Base-by-base conservation (phyloP, 1,139 yeast species). In the Diutina catenulata region DNA sequence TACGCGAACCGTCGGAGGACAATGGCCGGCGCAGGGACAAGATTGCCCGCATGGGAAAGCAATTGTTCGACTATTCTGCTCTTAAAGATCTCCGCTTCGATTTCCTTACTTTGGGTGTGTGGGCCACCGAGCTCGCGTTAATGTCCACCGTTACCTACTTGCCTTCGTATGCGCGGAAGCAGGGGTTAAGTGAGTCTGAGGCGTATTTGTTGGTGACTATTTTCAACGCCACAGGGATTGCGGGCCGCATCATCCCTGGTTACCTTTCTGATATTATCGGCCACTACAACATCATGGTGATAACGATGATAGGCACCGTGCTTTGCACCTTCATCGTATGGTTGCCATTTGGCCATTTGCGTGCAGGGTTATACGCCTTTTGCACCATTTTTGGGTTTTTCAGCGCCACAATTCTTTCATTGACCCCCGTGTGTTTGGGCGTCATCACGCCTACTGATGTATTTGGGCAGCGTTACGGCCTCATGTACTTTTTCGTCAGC, bases 151-250 rank as follows among this genome's bases (percentile, higher is more conserved):
- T 70, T 29, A 72, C 76, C 6, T 76, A 68, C 49, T 56, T 73
- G 41, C 57, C 76, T 3, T 64, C 75, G 1, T 75, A 70, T 46
- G 74, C 76, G 2, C 50, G 72, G 8, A 52, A 57, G 16, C 55
- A 59, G 26, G 73, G 73, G 1, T 52, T 68, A 27, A 47, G 59
- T 28, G 57, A 61, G 22, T 51, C 60, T 7, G 53, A 58, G n/a
- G 59, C 78, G 1, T 71, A 68, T 44, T 47, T 64, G 33, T 50
- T 71, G 26, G 51, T 65, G 38, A 62, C 70, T 0, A 51, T 64
- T 3, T 61, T 62, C 53, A 65, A 64, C 45, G 64, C 60, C 8
- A 48, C 59, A 2, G 72, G 71, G 0, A 51, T 64, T 1, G 41
- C 57, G 3, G 71, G 71, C 1, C 48, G 72, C 40, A 50, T 59